Base-by-base conservation (phyloP, 179 eudicot genomes). In the Sideroxylon spinosum region DNA sequence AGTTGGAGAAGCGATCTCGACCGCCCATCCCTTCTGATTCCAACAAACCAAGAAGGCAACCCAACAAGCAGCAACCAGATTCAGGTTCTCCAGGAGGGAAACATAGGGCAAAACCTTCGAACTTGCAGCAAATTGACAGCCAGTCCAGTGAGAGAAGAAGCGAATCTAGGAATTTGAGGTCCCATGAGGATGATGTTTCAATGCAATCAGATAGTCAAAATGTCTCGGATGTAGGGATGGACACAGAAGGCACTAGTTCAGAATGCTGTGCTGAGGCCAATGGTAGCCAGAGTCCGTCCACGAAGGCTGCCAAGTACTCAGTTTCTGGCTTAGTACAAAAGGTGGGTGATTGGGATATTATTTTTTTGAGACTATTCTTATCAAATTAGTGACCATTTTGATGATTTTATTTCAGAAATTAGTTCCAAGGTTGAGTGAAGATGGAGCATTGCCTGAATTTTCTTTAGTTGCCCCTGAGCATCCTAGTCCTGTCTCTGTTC, bases 401-500 rank as follows among this genome's bases (percentile, higher is more conserved):
- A 13, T 81, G 23, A 25, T 76, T 60, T 25, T 75, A 66, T 85
- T 86, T 79, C 86, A 95, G 98, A 89, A 78, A 73, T 81, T 84
- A 62, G 74, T 71, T 64, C 61, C 80, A 78, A 84, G 83, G 61
- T 70, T 85, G 78, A 84, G 81, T 72, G 90, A 85, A 72, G 89
- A 87, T 81, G 86, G 82, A 59, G 67, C 77, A 46, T 70, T 64
- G 56, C 82, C 72, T 11, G 88, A 86, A 70, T 70, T 26, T 74
- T 71, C 76, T 77, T 68, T 77, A 52, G 81, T 78, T 70, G 86
- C 86, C 80, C 85, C 81, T 73, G 98, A 89, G 79, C 91, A 92
- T 62, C 95, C 97, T 12, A 95, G 98, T 83, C 99, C 99, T 71
- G 86, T 95, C 22, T 93, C 99, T 66, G 98, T 95, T 84, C 96